Conservation (phyloP, 106 monocot genomes). For the Ottelia alismoides region DNA sequence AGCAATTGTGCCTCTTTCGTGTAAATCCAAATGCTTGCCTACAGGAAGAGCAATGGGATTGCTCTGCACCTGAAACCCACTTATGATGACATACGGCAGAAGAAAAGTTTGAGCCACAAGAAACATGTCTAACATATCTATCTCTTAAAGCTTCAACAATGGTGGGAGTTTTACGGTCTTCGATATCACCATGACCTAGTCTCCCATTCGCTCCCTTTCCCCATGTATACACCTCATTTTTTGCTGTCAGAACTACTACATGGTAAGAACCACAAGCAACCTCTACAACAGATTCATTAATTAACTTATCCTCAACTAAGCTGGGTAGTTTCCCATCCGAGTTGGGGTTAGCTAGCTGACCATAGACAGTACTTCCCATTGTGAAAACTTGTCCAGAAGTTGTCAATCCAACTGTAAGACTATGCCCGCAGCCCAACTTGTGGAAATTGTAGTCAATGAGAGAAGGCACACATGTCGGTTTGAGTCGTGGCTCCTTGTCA, state of each 20-base stretch:
- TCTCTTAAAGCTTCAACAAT: too few species aligned
- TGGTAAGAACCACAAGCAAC: slow-evolving; percentile 19
- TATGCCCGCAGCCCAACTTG: slow-evolving; percentile 17
- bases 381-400: slow-evolving; percentile 10
- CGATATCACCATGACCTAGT: slow-evolving; percentile 13
- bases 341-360: slow-evolving; percentile 13
- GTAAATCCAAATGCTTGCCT: slow-evolving; percentile 86
- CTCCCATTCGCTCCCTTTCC: slow-evolving; percentile 20
- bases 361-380: slow-evolving; percentile 15
- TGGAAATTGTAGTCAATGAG: slow-evolving; percentile 18
- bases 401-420: slow-evolving; percentile 15
- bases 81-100: slow-evolving; percentile 86
- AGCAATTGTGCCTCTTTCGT: slow-evolving; percentile 83
- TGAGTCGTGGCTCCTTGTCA: slow-evolving; percentile 12
- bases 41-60: slow-evolving; percentile 74
- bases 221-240: slow-evolving; percentile 18
- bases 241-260: slow-evolving; percentile 11
- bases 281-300: slow-evolving; percentile 7
- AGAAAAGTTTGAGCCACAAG: slow-evolving; percentile 83
- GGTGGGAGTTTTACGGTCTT: slow-evolving; percentile 16
- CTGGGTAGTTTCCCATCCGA: slow-evolving; percentile 15
- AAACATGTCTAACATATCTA: slow-evolving; percentile 52
- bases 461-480: slow-evolving; percentile 17
- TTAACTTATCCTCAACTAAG: slow-evolving; percentile 12
- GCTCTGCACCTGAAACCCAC: slow-evolving; percentile 82